Percentiles rank a stretch among this genome's conserved stretches.
These are phyloP conservation scores for Alliaria petiolata DNA, from an alignment of 345 rosid genomes.

Conservation along the genomic window DNA sequence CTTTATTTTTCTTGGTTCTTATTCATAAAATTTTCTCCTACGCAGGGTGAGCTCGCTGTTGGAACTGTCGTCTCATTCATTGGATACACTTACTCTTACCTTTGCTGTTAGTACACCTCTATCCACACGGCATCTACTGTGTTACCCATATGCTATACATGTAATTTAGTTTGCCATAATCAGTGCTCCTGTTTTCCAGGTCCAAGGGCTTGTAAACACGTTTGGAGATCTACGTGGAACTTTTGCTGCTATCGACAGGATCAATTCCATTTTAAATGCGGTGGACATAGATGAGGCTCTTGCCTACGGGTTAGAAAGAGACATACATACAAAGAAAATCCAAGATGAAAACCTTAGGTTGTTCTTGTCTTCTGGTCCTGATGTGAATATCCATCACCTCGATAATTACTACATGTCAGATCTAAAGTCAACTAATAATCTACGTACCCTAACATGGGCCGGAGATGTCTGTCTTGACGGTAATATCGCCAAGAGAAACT, in stretches of 20 bases:
- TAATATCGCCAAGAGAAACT: conserved; percentile 24
- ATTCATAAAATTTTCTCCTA: conserved; percentile 5
- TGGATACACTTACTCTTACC: conserved; percentile 92
- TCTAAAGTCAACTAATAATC: conserved; percentile 53
- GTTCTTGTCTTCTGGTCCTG: conserved; percentile 50
- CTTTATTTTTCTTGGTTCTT: background rate
- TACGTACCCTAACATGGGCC: conserved; percentile 67
- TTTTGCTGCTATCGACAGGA: conserved; percentile 86
- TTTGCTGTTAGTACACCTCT: conserved; percentile 67
- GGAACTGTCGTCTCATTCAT: conserved; percentile 92
- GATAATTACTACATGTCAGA: conserved; percentile 66
- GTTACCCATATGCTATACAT: conserved; percentile 6
- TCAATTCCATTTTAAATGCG: conserved; percentile 71
- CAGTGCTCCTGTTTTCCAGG: conserved; percentile 41
- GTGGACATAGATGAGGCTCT: conserved; percentile 87
- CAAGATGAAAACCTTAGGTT: conserved; percentile 53
- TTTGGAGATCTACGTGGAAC: conserved; percentile 93
- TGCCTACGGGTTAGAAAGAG: conserved; percentile 85
- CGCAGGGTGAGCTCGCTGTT: conserved; percentile 87
- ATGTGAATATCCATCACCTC: conserved; percentile 36
- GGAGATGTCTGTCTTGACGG: conserved; percentile 90
- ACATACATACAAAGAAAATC: conserved; percentile 51
- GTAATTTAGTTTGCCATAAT: conserved; percentile 3
- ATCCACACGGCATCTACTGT: background rate
- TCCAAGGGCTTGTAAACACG: conserved; percentile 94